phyloP scores from a whole-genome alignment of 2,329 filamentous ascomycete genomes.

The Xylariaceae sp. region DNA sequence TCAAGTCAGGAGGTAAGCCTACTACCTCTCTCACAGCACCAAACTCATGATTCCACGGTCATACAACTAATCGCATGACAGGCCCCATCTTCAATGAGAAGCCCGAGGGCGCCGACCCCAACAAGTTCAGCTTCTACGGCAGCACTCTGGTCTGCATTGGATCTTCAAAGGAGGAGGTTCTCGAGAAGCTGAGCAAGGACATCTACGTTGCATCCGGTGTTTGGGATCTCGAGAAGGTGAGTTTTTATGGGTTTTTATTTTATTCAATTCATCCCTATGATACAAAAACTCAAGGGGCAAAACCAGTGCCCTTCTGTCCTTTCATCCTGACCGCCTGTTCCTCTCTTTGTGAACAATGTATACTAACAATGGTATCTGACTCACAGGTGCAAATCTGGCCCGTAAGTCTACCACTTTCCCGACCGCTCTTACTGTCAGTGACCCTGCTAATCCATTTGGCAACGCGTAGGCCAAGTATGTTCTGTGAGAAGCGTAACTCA shows the following conservation, averaged over 20 bases:
- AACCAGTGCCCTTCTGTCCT: not conserved
- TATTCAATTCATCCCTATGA: not conserved
- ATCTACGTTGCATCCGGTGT: constrained; percentile 67
- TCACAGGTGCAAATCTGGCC: constrained; percentile 46
- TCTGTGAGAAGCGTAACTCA: constrained; percentile 22
- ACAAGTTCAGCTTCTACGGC: constrained; percentile 63
- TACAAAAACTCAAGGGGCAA: not conserved
- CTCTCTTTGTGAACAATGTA: not conserved
- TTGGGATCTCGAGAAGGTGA: constrained; percentile 71
- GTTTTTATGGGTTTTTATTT: constrained; percentile 11
- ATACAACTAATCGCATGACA: constrained; percentile 5
- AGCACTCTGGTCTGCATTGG: constrained; percentile 65
- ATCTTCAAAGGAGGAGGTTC: constrained; percentile 62
- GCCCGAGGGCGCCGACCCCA: constrained; percentile 54
- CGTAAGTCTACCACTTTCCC: constrained; percentile 26
- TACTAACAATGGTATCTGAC: constrained; percentile 9
- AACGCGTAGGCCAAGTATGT: constrained; percentile 25
- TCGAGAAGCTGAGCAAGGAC: constrained; percentile 63
- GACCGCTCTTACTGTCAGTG: not conserved
- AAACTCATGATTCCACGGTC: too few relatives aligned
- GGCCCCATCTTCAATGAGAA: constrained; percentile 64
- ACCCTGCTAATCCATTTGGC: constrained; percentile 15
- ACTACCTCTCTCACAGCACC: not conserved
- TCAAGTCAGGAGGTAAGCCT: constrained; percentile 59
- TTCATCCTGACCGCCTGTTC: not conserved